A percentile compares a stretch with the other conserved stretches of the same genome.
These are phyloP conservation scores for Picochlorum sp. DNA, from an alignment of 139 green algal species.

Conservation along the genomic window DNA sequence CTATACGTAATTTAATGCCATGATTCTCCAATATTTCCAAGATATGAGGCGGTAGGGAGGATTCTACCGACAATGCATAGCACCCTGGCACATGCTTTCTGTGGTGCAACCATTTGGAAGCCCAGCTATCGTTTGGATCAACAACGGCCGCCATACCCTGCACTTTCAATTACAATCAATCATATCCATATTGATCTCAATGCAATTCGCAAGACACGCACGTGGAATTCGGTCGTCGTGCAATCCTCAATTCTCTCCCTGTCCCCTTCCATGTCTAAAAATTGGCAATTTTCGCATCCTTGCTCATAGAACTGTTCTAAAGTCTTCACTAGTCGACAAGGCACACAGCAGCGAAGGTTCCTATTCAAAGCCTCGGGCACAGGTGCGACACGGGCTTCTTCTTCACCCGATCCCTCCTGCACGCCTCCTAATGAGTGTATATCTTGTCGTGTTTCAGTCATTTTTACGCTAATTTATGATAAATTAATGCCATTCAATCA, in stretches of 20 bases:
- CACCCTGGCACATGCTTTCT: constrained; percentile 37
- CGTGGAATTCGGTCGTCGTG: constrained; percentile 70
- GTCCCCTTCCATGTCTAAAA: constrained; percentile 46
- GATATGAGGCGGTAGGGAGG: constrained; percentile 16
- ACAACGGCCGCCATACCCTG: constrained; percentile 56
- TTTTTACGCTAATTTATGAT: too few species aligned
- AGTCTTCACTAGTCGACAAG: constrained; percentile 36
- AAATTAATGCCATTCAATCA: too few species aligned
- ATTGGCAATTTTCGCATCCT: constrained; percentile 73
- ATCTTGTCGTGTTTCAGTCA: too few species aligned
- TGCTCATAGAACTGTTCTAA: constrained; percentile 39
- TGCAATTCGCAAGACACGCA: constrained; percentile 15
- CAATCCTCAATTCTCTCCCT: constrained; percentile 44
- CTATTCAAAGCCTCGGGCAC: constrained; percentile 31
- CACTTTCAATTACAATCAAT: background rate
- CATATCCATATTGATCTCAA: too few species aligned
- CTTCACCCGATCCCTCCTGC: background rate
- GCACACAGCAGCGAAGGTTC: constrained; percentile 34
- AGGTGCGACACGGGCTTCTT: constrained; percentile 7
- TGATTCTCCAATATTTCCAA: constrained; percentile 12
- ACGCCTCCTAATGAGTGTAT: too few species aligned
- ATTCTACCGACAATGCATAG: constrained; percentile 36
- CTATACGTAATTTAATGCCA: constrained; percentile 3
- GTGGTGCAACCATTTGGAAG: constrained; percentile 58
- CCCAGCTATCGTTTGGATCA: constrained; percentile 57